Evolutionary conservation across 2,329 filamentous ascomycete genomes (phyloP), one percentile per base, ranked within the genome.

Genomic region (Dactylellina sp.): DNA sequence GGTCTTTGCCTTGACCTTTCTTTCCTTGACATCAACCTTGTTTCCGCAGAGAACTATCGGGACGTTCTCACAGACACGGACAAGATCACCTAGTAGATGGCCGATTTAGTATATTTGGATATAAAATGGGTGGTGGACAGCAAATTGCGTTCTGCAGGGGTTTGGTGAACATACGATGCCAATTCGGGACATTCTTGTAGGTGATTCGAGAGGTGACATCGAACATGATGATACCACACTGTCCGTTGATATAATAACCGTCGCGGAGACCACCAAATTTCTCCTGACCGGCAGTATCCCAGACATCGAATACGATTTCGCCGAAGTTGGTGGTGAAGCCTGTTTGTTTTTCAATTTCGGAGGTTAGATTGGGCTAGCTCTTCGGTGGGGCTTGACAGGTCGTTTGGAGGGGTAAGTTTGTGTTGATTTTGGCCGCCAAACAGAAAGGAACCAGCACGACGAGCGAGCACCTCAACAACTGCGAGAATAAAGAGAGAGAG

Each of bases 161-260:
- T 18, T 35, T 35, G 46, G 37, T 35, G 40, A 57, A 70, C 92
- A 83, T 89, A 97, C 95, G 95, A 85, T 99, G 95, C 95, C 95
- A 99, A 91, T 98, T 98, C 86, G 95, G 95, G 77, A 99, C 95
- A 87, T 99, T 99, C 91, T 99, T 99, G 91, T 99, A 99, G 83
- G 95, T 99, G 84, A 99, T 98, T 82, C 95, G 92, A 79, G 94
- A 97, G 77, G 95, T 98, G 79, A 99, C 94, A 84, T 99, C 94
- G 84, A 99, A 99, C 94, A 99, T 99, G 89, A 99, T 98, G 87
- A 99, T 97, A 86, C 95, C 94, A 84, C 94, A 98, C 86, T 98
- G 94, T 81, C 94, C 94, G 86, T 97, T 97, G 88, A 99, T 99
- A 88, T 99, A 99, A 89, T 99, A 99, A 80, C 94, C 94, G 85